A percentile compares a stretch with the other conserved stretches of the same genome.
phyloP scores from a whole-genome alignment of 2,329 filamentous ascomycete species.

The Tolypocladium cylindrosporum region DNA sequence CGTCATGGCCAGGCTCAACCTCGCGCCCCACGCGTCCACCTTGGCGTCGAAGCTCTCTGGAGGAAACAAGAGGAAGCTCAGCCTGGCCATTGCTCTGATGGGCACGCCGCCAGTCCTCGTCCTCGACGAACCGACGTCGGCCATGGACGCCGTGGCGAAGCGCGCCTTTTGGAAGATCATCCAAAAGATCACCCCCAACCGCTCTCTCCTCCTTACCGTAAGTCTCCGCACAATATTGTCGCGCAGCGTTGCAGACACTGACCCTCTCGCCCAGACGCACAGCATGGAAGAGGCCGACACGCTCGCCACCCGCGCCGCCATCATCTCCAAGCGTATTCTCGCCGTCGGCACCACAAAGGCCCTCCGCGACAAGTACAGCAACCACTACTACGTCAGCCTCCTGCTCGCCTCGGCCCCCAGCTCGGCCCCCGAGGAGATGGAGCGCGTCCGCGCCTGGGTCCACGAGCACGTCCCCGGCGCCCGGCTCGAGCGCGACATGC shows the following conservation, averaged over 20 bases:
- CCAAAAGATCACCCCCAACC: conserved; percentile 56
- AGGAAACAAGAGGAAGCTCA: conserved; percentile 80
- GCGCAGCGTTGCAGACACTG: background rate
- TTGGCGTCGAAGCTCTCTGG: conserved; percentile 70
- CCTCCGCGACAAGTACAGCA: conserved; percentile 48
- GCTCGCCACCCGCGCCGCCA: conserved; percentile 56
- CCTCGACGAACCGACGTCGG: conserved; percentile 74
- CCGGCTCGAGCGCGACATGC: conserved; percentile 44
- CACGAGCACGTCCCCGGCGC: conserved; percentile 38
- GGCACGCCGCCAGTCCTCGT: conserved; percentile 74
- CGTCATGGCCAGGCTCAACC: conserved; percentile 63
- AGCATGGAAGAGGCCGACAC: conserved; percentile 88
- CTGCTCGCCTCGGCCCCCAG: conserved; percentile 48
- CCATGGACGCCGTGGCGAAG: conserved; percentile 80
- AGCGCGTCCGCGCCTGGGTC: conserved; percentile 45
- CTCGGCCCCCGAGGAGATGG: conserved; percentile 45
- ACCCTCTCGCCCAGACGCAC: conserved; percentile 44
- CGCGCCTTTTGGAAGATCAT: conserved; percentile 81
- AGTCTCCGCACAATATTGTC: background rate
- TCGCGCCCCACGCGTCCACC: conserved; percentile 55
- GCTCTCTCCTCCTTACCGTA: conserved; percentile 63
- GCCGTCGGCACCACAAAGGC: conserved; percentile 50
- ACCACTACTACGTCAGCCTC: conserved; percentile 53
- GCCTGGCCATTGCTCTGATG: conserved; percentile 75
- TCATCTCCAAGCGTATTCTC: conserved; percentile 32